Percentiles rank a stretch among this genome's conserved stretches.
Evolutionary conservation across 2,329 filamentous ascomycete species (phyloP).

Genomic region (Trichoderma lentiforme): DNA sequence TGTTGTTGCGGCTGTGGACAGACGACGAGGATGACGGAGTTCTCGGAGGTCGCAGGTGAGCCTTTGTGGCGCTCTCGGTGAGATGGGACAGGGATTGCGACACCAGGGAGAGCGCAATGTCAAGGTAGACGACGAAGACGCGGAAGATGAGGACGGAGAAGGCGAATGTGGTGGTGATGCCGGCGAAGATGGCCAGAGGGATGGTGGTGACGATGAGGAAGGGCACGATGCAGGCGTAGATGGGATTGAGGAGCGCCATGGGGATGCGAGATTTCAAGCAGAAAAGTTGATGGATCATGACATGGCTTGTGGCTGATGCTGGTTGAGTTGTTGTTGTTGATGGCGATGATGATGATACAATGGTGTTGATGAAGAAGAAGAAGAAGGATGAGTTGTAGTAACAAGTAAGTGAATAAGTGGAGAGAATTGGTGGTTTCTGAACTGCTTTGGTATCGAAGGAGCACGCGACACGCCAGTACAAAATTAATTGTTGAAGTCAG

Average conservation of each 20-base stretch:
- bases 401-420: neutral
- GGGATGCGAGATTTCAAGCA: neutral
- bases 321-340: neutral
- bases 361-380: neutral
- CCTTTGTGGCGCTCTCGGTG: slow-evolving; percentile 31
- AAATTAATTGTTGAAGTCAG: neutral
- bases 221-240: slow-evolving; percentile 57
- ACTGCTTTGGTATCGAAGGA: neutral
- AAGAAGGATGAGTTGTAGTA: neutral
- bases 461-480: slow-evolving; percentile 2
- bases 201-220: slow-evolving; percentile 60
- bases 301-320: neutral
- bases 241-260: slow-evolving; percentile 54
- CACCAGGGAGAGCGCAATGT: slow-evolving; percentile 57
- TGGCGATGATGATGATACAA: neutral
- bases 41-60: slow-evolving; percentile 24
- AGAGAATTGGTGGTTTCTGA: neutral
- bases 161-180: slow-evolving; percentile 60
- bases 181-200: slow-evolving; percentile 61
- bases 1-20: slow-evolving; percentile 21
- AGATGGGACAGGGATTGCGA: slow-evolving; percentile 47
- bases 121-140: slow-evolving; percentile 60
- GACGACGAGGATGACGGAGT: slow-evolving; percentile 24
- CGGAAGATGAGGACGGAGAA: slow-evolving; percentile 60
- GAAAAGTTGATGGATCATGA: neutral